Evolutionary conservation across 2,329 filamentous ascomycete species (phyloP).

Genomic region (Ophiostoma sp.): DNA sequence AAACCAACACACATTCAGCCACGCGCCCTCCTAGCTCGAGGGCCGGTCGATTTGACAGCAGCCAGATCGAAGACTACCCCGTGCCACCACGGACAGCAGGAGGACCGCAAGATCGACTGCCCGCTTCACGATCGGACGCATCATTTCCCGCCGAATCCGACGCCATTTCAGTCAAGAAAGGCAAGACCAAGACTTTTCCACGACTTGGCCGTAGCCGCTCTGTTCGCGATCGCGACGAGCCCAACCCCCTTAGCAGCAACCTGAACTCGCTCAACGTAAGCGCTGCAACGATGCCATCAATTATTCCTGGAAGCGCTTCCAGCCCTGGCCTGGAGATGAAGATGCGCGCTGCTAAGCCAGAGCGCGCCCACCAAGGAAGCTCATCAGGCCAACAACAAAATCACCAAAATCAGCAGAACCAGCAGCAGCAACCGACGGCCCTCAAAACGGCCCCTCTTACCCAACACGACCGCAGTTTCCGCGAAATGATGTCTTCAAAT

Average conservation of each 20-base stretch:
- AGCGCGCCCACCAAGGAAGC: slow-evolving; percentile 32
- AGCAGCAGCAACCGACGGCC: slow-evolving; percentile 31
- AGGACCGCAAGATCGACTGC: neutral
- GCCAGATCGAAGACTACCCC: slow-evolving; percentile 27
- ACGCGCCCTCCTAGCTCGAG: neutral
- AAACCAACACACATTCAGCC: slow-evolving; percentile 30
- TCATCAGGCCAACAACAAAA: slow-evolving; percentile 20
- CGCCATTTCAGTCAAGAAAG: slow-evolving; percentile 39
- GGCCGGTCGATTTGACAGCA: slow-evolving; percentile 32
- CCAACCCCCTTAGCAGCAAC: slow-evolving; percentile 22
- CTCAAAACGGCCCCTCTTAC: slow-evolving; percentile 59
- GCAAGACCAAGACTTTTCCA: slow-evolving; percentile 52
- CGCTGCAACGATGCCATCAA: neutral
- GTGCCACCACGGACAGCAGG: slow-evolving; percentile 14
- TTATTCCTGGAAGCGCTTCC: neutral
- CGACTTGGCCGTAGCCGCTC: slow-evolving; percentile 50
- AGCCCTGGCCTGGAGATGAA: slow-evolving; percentile 27
- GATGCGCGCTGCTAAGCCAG: slow-evolving; percentile 30
- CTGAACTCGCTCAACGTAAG: slow-evolving; percentile 5
- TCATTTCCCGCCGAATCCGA: slow-evolving; percentile 36
- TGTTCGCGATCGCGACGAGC: slow-evolving; percentile 47
- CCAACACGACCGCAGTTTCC: slow-evolving; percentile 60
- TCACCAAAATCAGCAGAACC: neutral
- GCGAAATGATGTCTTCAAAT: slow-evolving; percentile 59
- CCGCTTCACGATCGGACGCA: slow-evolving; percentile 50